Conservation (phyloP, 352 stramenopile genomes). For the Globisporangium nagaii region DNA sequence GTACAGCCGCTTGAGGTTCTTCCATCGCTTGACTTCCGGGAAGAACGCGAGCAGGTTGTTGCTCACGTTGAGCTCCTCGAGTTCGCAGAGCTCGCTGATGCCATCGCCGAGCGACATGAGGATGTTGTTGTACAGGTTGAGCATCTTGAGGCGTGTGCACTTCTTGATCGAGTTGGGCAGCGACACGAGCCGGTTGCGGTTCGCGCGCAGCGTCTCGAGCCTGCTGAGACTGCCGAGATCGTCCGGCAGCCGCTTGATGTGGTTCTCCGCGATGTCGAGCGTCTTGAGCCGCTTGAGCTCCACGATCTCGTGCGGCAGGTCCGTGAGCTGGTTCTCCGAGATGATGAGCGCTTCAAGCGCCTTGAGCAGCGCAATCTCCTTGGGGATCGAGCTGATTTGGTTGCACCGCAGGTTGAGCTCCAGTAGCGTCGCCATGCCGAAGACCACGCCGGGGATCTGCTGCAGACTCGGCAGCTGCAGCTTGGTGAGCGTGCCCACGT, state of each 20-base stretch:
- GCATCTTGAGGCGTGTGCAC: conserved; percentile 41
- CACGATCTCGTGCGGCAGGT: conserved; percentile 40
- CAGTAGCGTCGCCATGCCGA: conserved; percentile 47
- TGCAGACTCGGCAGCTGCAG: conserved; percentile 39
- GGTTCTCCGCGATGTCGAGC: conserved; percentile 54
- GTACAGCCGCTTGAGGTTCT: conserved; percentile 49
- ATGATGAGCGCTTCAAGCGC: conserved; percentile 41
- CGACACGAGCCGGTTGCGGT: conserved; percentile 43
- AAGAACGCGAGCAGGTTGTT: conserved; percentile 47
- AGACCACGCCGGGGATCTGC: conserved; percentile 50
- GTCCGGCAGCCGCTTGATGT: conserved; percentile 41
- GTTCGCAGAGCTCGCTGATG: conserved; percentile 41
- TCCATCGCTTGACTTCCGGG: conserved; percentile 38
- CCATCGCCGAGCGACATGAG: conserved; percentile 40
- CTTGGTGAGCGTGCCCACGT: conserved; percentile 44
- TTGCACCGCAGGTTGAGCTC: conserved; percentile 69
- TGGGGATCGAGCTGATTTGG: conserved; percentile 45
- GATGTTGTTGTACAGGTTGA: conserved; percentile 81
- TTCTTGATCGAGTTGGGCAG: conserved; percentile 44
- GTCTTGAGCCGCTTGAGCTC: conserved; percentile 40
- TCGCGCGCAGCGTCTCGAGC: conserved; percentile 48
- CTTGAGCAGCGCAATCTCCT: conserved; percentile 47
- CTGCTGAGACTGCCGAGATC: conserved; percentile 39
- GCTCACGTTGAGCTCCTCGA: conserved; percentile 72
- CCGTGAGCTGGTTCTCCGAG: conserved; percentile 56